phyloP scores from a whole-genome alignment of 2,329 filamentous ascomycete genomes.

The Pseudogymnoascus sp. region DNA sequence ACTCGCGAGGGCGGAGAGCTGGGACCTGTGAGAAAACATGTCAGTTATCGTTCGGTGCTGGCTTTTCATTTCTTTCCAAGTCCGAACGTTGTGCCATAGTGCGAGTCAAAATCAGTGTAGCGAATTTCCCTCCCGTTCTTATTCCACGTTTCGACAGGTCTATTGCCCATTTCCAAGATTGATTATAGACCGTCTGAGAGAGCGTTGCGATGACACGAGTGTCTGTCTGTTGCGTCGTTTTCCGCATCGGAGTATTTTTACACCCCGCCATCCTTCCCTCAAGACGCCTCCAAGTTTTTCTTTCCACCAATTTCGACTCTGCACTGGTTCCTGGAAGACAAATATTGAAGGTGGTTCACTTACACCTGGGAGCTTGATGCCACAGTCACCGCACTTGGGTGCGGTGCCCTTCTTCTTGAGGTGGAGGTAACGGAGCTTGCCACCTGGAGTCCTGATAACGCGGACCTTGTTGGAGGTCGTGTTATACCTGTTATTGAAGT shows the following conservation, averaged over 20 bases:
- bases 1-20: constrained; percentile 96
- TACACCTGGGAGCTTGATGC: constrained; percentile 95
- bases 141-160: background rate
- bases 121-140: background rate
- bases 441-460: constrained; percentile 92
- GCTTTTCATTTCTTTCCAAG: background rate
- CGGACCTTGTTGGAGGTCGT: constrained; percentile 95
- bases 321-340: background rate
- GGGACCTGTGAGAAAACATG: constrained; percentile 55
- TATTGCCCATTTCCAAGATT: background rate
- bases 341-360: constrained; percentile 40
- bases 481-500: constrained; percentile 67
- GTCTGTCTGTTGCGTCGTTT: background rate
- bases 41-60: constrained; percentile 23
- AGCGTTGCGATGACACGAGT: background rate
- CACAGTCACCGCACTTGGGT: constrained; percentile 99
- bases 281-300: background rate
- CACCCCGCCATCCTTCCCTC: constrained; percentile 1
- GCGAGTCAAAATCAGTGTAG: background rate
- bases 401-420: constrained; percentile 99
- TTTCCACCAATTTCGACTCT: background rate
- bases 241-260: background rate
- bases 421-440: constrained; percentile 91
- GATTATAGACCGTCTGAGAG: background rate
- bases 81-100: background rate